Conservation (phyloP, 495 filamentous ascomycete species). For the Lasiosphaeria ovina region DNA sequence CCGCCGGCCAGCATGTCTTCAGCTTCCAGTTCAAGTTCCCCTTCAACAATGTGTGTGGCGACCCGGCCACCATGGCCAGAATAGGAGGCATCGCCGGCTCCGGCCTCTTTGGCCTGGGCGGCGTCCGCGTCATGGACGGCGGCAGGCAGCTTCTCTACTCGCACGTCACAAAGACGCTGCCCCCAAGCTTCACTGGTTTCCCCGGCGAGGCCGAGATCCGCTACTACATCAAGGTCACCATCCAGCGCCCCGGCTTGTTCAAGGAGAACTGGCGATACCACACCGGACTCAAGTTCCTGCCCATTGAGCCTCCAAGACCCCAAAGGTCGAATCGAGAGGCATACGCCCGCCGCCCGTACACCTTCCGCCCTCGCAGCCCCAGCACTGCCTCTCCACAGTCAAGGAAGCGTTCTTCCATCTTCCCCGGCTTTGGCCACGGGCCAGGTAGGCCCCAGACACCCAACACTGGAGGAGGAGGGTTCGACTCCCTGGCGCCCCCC, state of each 20-base stretch:
- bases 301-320: conserved; percentile 83
- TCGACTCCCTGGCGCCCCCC: background rate
- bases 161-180: conserved; percentile 84
- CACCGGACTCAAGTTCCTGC: conserved; percentile 74
- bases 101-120: conserved; percentile 36
- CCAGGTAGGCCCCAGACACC: conserved; percentile 5
- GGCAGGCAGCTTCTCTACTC: conserved; percentile 50
- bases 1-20: conserved; percentile 79
- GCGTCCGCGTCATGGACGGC: conserved; percentile 53
- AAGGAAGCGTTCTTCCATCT: conserved; percentile 55
- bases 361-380: conserved; percentile 53
- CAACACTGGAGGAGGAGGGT: too few relatives aligned
- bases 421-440: conserved; percentile 31
- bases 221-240: conserved; percentile 91
- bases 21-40: conserved; percentile 91
- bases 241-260: conserved; percentile 76
- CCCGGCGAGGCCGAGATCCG: conserved; percentile 80
- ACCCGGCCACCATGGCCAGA: conserved; percentile 45
- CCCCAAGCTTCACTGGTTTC: conserved; percentile 80
- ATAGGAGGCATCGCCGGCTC: conserved; percentile 43
- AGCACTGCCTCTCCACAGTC: conserved; percentile 22
- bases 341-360: conserved; percentile 76
- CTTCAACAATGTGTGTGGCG: conserved; percentile 83
- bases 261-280: conserved; percentile 75
- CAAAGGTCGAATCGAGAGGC: conserved; percentile 68